Evolutionary conservation across 2,329 filamentous ascomycete genomes (phyloP).

Genomic region (Colletotrichum falcatum): DNA sequence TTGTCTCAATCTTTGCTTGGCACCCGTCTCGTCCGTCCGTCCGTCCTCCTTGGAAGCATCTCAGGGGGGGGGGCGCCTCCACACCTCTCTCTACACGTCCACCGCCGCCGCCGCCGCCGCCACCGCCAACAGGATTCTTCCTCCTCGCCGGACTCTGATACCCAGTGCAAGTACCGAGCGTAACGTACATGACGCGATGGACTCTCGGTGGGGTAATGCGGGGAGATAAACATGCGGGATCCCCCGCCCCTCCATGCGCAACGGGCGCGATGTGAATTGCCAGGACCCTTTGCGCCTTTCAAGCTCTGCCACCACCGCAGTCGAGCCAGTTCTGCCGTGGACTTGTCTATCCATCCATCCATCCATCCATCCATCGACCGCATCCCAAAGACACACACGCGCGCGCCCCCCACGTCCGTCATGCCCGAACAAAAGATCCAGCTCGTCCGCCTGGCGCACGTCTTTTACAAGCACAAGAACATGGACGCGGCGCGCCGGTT

Average conservation of each 20-base stretch:
- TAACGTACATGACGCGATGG: conserved; percentile 30
- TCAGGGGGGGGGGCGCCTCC: background rate
- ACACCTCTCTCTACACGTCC: background rate
- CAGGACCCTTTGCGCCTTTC: fast-evolving
- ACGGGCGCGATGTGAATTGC: background rate
- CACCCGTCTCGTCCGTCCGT: background rate
- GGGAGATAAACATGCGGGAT: conserved; percentile 29
- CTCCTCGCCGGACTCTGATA: conserved; percentile 22
- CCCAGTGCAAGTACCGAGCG: conserved; percentile 36
- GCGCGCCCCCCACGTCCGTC: too few relatives aligned
- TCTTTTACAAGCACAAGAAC: conserved; percentile 61
- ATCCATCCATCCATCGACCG: background rate
- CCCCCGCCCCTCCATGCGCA: background rate
- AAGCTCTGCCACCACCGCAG: background rate
- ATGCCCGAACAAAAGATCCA: conserved; percentile 47
- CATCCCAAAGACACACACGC: background rate
- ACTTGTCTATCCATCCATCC: background rate
- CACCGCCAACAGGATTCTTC: background rate
- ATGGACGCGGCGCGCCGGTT: conserved; percentile 57
- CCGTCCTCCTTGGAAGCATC: too few relatives aligned
- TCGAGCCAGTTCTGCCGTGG: background rate
- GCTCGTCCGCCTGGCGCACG: conserved; percentile 56
- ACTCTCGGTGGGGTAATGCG: conserved; percentile 40
- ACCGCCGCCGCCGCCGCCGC: background rate
- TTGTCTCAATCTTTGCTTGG: background rate